Base-by-base conservation (phyloP, 2,329 filamentous ascomycete genomes). In the Fusarium sp. region DNA sequence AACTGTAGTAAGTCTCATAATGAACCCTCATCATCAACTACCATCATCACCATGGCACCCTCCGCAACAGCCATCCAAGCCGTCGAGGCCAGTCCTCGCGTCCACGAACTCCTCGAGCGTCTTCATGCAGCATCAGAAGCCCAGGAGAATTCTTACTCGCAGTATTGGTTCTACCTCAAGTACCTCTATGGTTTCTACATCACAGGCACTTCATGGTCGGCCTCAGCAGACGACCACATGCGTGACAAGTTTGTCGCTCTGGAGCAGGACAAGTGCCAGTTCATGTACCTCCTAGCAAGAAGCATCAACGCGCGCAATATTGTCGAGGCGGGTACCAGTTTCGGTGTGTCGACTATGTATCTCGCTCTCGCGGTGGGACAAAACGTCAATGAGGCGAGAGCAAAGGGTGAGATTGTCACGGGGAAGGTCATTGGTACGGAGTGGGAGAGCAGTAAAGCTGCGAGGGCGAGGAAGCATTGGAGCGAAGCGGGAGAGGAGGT, bases 311-410 rank as follows among this genome's bases (percentile, higher is more conserved):
- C 88, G 0, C 79, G 78, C 2, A 83, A 82, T 34, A 79, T 90
- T n/a, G 84, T 90, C 50, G 88, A 91, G 71, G 87, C 87, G 0
- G 89, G 88, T 1, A 90, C 89, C 0, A 86, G 83, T 52, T 90
- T 87, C 57, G 88, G 88, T 13, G 84, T 91, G 3, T 88, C 85
- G 54, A 90, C 88, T 0, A 88, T 91, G 52, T 91, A 89, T 67
- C 83, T 91, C 10, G 87, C 88, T 0, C 78, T 90, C 5, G 89
- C 87, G 0, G 86, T 87, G 0, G 82, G 81, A 0, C 81, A 85
- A 55, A 89, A 86, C 55, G 80, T 79, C 0, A 70, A 69, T 2
- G 63, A 51, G 8, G 52, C 40, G 24, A 68, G 5, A 50, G 64
- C 26, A n/a, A 38, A 34, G 26, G 53, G 63, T 63, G n/a, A 78